Percentiles rank a stretch among this genome's conserved stretches.
phyloP scores from a whole-genome alignment of 2,329 filamentous ascomycete species.

The Colletotrichum graminicola region DNA sequence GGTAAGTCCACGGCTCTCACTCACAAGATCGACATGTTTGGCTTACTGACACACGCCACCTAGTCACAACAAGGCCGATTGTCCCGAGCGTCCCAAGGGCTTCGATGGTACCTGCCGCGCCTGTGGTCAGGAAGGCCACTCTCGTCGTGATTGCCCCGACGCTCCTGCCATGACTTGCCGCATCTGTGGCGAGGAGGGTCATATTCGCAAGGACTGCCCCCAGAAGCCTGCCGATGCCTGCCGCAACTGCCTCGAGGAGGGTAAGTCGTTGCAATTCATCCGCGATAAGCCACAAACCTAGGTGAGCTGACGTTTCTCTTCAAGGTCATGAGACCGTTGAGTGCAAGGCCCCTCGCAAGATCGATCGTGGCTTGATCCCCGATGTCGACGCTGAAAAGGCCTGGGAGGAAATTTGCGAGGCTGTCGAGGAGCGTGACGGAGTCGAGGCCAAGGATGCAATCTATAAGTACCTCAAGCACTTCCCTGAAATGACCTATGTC shows the following conservation, averaged over 20 bases:
- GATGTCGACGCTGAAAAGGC: slow-evolving; percentile 66
- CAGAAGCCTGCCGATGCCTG: slow-evolving; percentile 67
- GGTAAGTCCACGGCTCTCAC: slow-evolving; percentile 47
- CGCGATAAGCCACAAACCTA: neutral
- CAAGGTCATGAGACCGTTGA: slow-evolving; percentile 67
- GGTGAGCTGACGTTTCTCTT: slow-evolving; percentile 9
- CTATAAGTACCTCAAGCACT: slow-evolving; percentile 72
- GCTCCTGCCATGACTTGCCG: slow-evolving; percentile 68
- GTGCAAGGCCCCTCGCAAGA: slow-evolving; percentile 71
- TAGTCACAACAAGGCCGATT: slow-evolving; percentile 50
- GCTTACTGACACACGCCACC: slow-evolving; percentile 28
- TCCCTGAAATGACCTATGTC: slow-evolving; percentile 67
- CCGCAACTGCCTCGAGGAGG: slow-evolving; percentile 72
- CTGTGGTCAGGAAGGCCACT: slow-evolving; percentile 65
- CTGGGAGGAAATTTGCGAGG: slow-evolving; percentile 67
- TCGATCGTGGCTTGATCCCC: slow-evolving; percentile 65
- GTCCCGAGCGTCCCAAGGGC: slow-evolving; percentile 47
- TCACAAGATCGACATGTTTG: slow-evolving; percentile 44
- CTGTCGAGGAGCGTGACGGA: slow-evolving; percentile 66
- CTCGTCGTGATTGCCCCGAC: slow-evolving; percentile 72
- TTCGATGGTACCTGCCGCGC: slow-evolving; percentile 53
- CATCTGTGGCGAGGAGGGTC: slow-evolving; percentile 70
- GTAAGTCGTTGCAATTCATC: slow-evolving; percentile 52
- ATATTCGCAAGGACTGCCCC: slow-evolving; percentile 73
- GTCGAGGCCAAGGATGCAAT: slow-evolving; percentile 72